Evolutionary conservation across 768 basidiomycete genomes (phyloP).

Genomic region (Amanita molliuscula): DNA sequence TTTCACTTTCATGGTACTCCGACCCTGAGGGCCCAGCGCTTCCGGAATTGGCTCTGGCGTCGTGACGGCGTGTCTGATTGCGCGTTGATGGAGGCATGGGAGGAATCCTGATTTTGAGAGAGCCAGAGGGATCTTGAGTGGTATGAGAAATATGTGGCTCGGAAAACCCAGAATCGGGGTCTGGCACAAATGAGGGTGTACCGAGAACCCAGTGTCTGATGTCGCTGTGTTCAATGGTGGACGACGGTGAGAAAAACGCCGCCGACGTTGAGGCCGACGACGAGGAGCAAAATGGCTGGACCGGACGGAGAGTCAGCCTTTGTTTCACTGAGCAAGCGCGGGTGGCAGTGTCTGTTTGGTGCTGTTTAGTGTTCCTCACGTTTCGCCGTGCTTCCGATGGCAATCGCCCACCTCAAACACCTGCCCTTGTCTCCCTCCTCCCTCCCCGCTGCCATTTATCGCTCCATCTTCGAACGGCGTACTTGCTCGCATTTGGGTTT

Average conservation of each 20-base stretch:
- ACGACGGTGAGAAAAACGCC: background rate
- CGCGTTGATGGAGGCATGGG: constrained; percentile 16
- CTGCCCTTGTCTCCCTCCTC: constrained; percentile 2
- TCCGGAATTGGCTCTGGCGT: constrained; percentile 21
- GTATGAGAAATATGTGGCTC: background rate
- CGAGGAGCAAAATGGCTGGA: constrained; percentile 1
- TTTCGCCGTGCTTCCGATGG: constrained; percentile 4
- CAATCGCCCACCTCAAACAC: constrained; percentile 1
- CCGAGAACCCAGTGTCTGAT: constrained; percentile 5
- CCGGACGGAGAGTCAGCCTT: background rate
- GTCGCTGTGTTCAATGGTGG: constrained; percentile 1
- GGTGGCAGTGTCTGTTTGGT: constrained; percentile 10
- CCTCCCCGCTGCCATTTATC: background rate
- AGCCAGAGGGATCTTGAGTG: constrained; percentile 2
- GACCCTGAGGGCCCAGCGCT: constrained; percentile 31
- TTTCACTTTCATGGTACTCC: constrained; percentile 40
- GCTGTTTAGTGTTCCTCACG: constrained; percentile 1
- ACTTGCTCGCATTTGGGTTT: background rate
- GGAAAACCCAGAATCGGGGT: background rate
- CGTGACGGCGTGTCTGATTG: constrained; percentile 19
- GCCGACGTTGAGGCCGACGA: constrained; percentile 2
- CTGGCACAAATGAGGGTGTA: constrained; percentile 5
- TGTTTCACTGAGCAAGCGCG: constrained; percentile 6
- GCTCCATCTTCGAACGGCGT: background rate
- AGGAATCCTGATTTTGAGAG: constrained; percentile 19